Percentiles rank a stretch among this genome's conserved stretches.
Conservation (phyloP, 2,329 filamentous ascomycete species). For the Coniochaeta pulveracea region DNA sequence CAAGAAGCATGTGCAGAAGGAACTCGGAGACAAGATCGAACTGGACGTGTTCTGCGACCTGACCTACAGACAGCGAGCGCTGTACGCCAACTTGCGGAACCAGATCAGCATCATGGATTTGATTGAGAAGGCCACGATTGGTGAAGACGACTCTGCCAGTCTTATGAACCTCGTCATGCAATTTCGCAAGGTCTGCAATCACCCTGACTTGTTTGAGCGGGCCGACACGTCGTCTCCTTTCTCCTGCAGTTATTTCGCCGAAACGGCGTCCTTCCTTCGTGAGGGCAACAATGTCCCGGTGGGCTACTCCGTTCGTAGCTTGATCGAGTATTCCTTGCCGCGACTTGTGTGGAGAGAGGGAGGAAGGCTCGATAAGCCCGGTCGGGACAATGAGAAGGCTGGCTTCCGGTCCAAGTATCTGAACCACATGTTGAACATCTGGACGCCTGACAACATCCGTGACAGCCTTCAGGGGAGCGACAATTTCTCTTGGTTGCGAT, state of each 20-base stretch:
- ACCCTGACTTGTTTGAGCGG: slow-evolving; percentile 92
- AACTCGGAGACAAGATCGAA: slow-evolving; percentile 97
- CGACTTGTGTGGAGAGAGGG: slow-evolving; percentile 71
- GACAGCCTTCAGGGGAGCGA: slow-evolving; percentile 48
- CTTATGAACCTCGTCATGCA: slow-evolving; percentile 99
- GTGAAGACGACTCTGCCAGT: slow-evolving; percentile 91
- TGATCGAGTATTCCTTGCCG: slow-evolving; percentile 77
- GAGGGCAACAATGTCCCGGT: slow-evolving; percentile 74
- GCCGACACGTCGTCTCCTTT: slow-evolving; percentile 84
- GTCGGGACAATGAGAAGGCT: slow-evolving; percentile 60
- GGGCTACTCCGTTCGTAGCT: slow-evolving; percentile 75
- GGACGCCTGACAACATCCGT: slow-evolving; percentile 67
- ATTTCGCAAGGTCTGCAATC: slow-evolving; percentile 98
- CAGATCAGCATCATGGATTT: slow-evolving; percentile 98
- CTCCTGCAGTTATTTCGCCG: slow-evolving; percentile 76
- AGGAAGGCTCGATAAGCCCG: slow-evolving; percentile 64
- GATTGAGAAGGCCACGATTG: slow-evolving; percentile 90
- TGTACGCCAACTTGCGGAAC: slow-evolving; percentile 85
- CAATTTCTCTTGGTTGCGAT: slow-evolving; percentile 82
- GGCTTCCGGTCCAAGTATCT: slow-evolving; percentile 75
- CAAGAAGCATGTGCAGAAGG: slow-evolving; percentile 99
- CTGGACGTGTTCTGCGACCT: slow-evolving; percentile 92
- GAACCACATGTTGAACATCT: slow-evolving; percentile 79
- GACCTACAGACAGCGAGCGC: slow-evolving; percentile 88
- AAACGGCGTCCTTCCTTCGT: slow-evolving; percentile 88